These are phyloP conservation scores for Lecanosticta acicola DNA, from an alignment of 2,329 filamentous ascomycete species.

Conservation along the genomic window DNA sequence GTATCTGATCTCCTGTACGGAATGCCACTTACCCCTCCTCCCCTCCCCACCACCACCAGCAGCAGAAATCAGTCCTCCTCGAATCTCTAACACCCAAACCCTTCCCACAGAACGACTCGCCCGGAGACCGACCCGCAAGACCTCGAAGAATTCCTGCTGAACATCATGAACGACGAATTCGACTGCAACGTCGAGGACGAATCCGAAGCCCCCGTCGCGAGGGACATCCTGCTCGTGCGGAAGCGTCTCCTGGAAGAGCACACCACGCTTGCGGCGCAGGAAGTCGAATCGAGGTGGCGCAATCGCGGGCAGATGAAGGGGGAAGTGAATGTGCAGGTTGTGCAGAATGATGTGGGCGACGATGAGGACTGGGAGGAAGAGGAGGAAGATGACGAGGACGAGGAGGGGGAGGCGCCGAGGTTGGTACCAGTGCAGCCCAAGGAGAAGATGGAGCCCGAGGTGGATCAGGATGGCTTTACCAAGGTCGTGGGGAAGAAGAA, in stretches of 20 bases:
- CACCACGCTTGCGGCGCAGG: conserved; percentile 76
- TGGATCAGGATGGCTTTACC: conserved; percentile 39
- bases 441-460: conserved; percentile 57
- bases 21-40: too few relatives aligned
- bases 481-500: conserved; percentile 36
- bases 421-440: conserved; percentile 46
- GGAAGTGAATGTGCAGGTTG: conserved; percentile 56
- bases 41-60: background rate
- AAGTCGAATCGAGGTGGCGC: conserved; percentile 63
- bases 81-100: too few relatives aligned
- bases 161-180: conserved; percentile 94
- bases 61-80: background rate
- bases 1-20: conserved; percentile 67
- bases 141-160: conserved; percentile 75
- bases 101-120: conserved; percentile 34
- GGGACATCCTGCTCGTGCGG: conserved; percentile 63
- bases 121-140: conserved; percentile 68
- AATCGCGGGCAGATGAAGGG: conserved; percentile 62
- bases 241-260: conserved; percentile 60
- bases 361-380: conserved; percentile 47
- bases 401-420: conserved; percentile 58
- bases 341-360: conserved; percentile 50
- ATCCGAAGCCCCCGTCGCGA: conserved; percentile 67
- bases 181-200: conserved; percentile 90
- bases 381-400: conserved; percentile 48